phyloP scores from a whole-genome alignment of 306 rosid species.

The Vicia faba region DNA sequence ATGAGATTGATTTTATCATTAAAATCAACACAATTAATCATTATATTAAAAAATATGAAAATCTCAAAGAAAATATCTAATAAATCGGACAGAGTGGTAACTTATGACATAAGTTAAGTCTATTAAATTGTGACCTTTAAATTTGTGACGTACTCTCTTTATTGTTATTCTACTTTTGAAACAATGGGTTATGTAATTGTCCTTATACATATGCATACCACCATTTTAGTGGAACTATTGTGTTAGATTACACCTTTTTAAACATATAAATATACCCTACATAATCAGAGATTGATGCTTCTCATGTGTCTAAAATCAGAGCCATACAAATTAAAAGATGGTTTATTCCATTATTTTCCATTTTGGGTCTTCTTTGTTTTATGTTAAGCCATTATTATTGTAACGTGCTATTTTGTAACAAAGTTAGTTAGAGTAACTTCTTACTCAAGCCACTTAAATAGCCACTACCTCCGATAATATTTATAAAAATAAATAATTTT shows the following conservation, averaged over 20 bases:
- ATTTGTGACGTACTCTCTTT: conserved; percentile 42
- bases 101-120: too few species aligned
- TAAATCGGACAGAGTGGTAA: too few species aligned
- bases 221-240: conserved; percentile 29
- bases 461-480: too few species aligned
- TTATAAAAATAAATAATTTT: too few species aligned
- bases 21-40: too few species aligned
- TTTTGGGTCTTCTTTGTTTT: conserved; percentile 10
- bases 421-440: too few species aligned
- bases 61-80: too few species aligned
- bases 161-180: conserved; percentile 30
- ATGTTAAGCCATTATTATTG: neutral
- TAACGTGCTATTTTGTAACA: too few species aligned
- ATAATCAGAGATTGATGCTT: conserved; percentile 2
- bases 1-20: too few species aligned
- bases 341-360: neutral
- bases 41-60: too few species aligned
- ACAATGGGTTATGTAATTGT: conserved; percentile 35
- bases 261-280: conserved; percentile 24
- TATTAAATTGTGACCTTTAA: conserved; percentile 27
- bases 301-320: conserved; percentile 17
- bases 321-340: conserved; percentile 8
- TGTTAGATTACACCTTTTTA: conserved; percentile 23
- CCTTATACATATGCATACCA: conserved; percentile 18
- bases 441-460: too few species aligned